Base-by-base conservation (phyloP, 331 rosid genomes). In the Erythrophleum ivorense region DNA sequence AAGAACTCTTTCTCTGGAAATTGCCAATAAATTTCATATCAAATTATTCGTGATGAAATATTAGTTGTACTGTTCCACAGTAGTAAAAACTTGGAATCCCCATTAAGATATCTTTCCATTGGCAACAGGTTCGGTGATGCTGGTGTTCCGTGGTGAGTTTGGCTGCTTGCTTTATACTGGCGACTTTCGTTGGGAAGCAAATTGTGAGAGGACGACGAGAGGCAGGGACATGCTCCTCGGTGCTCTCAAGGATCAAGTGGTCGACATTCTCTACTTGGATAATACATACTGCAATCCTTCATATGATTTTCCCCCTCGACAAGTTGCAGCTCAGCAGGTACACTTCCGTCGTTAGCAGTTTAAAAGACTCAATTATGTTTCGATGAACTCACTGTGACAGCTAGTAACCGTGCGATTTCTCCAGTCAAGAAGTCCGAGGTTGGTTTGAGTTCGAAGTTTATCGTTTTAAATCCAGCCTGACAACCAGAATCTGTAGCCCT, bases 221-320 rank as follows among this genome's bases (percentile, higher is more conserved):
- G 90, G 87, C 0, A 85, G 74, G 81, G 67, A 34, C 13, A 71
- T 84, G 81, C 97, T 92, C 65, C 40, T 76, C 3, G 36, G 54
- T 78, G 92, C 93, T 77, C 83, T 92, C 15, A 63, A 82, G 36
- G 88, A 80, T 29, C 73, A 82, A 19, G 76, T 64, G 16, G 93
- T 90, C 13, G 91, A 89, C 58, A 68, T 81, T 29, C 75, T 90
- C 80, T 80, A 90, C 80, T 73, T 92, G 83, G 97, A 92, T 68
- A 92, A 92, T 71, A 92, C 97, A 12, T 92, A 92, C 80, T 89
- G 92, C 80, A 92, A 88, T 71, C 97, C 95, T 29, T 81, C 82
- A 7, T 86, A 88, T 82, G 87, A 75, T 84, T 92, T 92, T 59
- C 93, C 93, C 0, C 50, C 89, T 43, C 90, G 97, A 29, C 73